Evolutionary conservation across 2,329 filamentous ascomycete species (phyloP), one percentile per base, ranked within the genome.

Genomic region (Talaromyces piceae): DNA sequence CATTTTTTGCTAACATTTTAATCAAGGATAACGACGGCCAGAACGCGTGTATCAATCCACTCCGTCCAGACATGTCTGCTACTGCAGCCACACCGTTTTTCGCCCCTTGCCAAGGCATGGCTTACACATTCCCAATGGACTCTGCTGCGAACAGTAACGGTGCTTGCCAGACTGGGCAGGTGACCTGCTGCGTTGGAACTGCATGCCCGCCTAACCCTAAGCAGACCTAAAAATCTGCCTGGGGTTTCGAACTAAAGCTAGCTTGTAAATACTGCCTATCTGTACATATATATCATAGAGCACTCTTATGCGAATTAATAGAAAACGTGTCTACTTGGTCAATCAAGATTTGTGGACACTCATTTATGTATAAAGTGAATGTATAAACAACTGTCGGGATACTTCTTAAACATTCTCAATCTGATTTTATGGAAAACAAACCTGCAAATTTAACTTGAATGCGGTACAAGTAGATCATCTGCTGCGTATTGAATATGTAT

Each of bases 81-180:
- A 52, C 45, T 27, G 11, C 50, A 16, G 22, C 50, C n/a, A 26
- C 50, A 0, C 1, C 20, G 1, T 52, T 52, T 25, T 52, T 52
- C 16, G 45, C 45, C 2, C 50, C 50, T 30, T 52, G 50, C 23
- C 11, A 18, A 1, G 50, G 50, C n/a, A 46, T 46, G 20, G 39
- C 50, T 11, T 52, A 52, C 27, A 52, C 50, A 5, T 52, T 52
- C 39, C 50, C 50, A 28, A 37, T 37, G 4, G 50, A 52, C 33
- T 47, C 33, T 30, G 11, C 2, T 22, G 50, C 50, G 3, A 43
- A 48, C 39, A 52, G 50, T 22, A 31, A 30, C 18, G 50, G 50
- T 30, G 28, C n/a, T 1, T 52, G 50, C 23, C 50, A 52, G 39
- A 45, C 12, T 3, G 50, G 50, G 12, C 37, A 41, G 16, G 30